These are phyloP conservation scores for Ilex aquifolium DNA, from an alignment of 257 asterid genomes.

Conservation along the genomic window DNA sequence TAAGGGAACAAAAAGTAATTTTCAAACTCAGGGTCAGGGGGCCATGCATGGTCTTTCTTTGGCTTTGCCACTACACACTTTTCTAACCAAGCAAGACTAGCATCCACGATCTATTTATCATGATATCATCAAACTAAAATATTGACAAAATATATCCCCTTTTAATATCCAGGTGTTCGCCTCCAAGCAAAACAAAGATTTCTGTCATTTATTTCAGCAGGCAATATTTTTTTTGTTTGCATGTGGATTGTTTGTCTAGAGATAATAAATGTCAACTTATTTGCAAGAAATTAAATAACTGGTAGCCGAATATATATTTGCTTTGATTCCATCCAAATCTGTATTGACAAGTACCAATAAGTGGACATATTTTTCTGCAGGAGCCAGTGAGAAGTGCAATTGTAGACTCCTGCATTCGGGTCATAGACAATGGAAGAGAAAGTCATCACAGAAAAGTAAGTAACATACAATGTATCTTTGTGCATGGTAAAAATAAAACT, in stretches of 20 bases:
- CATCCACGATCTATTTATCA: no score
- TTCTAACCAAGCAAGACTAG: no score
- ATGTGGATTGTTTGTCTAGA: background rate
- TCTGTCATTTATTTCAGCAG: no score
- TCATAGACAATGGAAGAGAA: conserved; percentile 85
- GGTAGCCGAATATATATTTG: background rate
- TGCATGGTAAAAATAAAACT: background rate
- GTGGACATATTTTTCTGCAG: conserved; percentile 28
- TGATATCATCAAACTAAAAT: no score
- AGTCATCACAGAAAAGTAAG: conserved; percentile 66
- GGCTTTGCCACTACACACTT: no score
- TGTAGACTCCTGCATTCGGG: conserved; percentile 87
- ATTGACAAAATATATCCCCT: no score
- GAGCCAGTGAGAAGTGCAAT: conserved; percentile 79
- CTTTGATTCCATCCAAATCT: background rate
- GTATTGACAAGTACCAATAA: background rate
- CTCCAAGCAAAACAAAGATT: no score
- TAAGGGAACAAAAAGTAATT: no score
- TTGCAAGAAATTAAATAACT: background rate
- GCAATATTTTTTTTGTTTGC: background rate
- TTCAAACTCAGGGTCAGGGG: no score
- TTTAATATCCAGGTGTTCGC: no score
- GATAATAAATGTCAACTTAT: background rate
- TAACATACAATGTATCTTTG: background rate
- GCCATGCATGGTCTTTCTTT: no score